Percentiles rank a stretch among this genome's conserved stretches.
These are phyloP conservation scores for Telopea speciosissima DNA, from an alignment of 177 flowering plant genomes.

Conservation along the genomic window DNA sequence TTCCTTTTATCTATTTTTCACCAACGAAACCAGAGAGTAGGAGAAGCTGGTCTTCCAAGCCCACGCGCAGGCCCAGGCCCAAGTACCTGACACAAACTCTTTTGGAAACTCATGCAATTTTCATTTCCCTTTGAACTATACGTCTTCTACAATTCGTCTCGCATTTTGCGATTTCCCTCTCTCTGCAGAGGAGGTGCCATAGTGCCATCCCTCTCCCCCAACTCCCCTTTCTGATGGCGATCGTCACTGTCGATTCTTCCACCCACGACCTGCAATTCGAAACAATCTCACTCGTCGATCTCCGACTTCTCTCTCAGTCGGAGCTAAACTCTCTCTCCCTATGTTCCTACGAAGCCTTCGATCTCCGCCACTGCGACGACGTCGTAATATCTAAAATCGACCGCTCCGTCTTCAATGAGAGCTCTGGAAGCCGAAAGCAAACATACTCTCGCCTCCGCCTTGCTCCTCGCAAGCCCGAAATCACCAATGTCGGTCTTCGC, in stretches of 20 bases:
- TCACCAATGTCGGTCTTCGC: slow-evolving; percentile 13
- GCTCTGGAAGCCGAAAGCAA: slow-evolving; percentile 85
- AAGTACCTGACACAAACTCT: too few species aligned
- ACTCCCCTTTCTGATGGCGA: slow-evolving; percentile 28
- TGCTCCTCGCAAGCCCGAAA: slow-evolving; percentile 44
- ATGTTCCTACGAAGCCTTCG: slow-evolving; percentile 33
- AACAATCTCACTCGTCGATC: slow-evolving; percentile 61
- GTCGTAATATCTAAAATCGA: slow-evolving; percentile 68
- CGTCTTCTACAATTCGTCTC: too few species aligned
- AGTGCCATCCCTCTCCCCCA: background rate
- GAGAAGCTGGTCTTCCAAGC: too few species aligned
- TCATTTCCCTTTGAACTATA: too few species aligned
- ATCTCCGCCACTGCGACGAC: slow-evolving; percentile 33
- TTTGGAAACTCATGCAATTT: too few species aligned
- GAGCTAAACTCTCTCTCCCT: slow-evolving; percentile 64
- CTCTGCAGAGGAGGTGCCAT: too few species aligned
- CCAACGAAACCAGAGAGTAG: too few species aligned
- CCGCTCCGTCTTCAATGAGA: slow-evolving; percentile 81
- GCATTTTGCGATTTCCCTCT: too few species aligned
- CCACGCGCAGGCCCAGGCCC: too few species aligned
- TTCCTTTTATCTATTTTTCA: too few species aligned
- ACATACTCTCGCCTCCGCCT: slow-evolving; percentile 87
- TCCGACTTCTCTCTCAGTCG: slow-evolving; percentile 66
- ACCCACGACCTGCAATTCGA: slow-evolving; percentile 24
- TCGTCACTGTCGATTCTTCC: slow-evolving; percentile 20